phyloP scores from a whole-genome alignment of 192 early-diverging fungal genomes.

The Mortierella alpina region DNA sequence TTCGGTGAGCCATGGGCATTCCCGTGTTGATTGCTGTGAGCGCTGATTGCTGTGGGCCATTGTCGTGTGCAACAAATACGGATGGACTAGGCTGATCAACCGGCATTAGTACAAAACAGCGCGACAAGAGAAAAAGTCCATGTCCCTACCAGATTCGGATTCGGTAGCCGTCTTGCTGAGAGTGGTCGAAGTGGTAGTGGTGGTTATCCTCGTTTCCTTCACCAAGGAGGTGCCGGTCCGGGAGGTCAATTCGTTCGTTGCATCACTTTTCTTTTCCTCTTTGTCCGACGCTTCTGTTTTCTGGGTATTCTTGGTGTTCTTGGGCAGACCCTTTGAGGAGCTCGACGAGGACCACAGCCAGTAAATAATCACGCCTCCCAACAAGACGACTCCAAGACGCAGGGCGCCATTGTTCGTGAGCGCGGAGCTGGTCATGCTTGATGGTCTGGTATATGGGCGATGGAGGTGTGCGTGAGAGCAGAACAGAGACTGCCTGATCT shows the following conservation, averaged over 20 bases:
- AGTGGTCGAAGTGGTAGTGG: slow-evolving; percentile 10
- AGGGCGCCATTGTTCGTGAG: slow-evolving; percentile 35
- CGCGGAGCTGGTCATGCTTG: slow-evolving; percentile 5
- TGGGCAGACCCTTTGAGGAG: background rate
- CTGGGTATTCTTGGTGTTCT: background rate
- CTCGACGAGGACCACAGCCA: slow-evolving; percentile 29
- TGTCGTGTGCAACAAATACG: no score
- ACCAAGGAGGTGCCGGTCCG: background rate
- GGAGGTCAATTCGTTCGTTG: background rate
- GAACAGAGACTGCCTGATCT: no score
- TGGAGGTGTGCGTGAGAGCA: no score
- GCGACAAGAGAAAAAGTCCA: no score
- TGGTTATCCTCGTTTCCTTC: slow-evolving; percentile 2
- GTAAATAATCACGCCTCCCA: slow-evolving; percentile 33
- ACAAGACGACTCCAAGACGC: slow-evolving; percentile 37
- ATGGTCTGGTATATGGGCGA: background rate
- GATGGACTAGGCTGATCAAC: no score
- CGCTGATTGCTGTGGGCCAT: no score
- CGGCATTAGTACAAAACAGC: no score
- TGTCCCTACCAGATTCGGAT: no score
- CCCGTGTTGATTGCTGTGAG: no score
- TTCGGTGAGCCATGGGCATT: no score
- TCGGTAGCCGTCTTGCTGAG: background rate
- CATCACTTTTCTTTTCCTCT: no score
- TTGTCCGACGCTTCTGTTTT: no score